phyloP scores from a whole-genome alignment of 2,329 filamentous ascomycete species.

The Curvularia eragrostidis region DNA sequence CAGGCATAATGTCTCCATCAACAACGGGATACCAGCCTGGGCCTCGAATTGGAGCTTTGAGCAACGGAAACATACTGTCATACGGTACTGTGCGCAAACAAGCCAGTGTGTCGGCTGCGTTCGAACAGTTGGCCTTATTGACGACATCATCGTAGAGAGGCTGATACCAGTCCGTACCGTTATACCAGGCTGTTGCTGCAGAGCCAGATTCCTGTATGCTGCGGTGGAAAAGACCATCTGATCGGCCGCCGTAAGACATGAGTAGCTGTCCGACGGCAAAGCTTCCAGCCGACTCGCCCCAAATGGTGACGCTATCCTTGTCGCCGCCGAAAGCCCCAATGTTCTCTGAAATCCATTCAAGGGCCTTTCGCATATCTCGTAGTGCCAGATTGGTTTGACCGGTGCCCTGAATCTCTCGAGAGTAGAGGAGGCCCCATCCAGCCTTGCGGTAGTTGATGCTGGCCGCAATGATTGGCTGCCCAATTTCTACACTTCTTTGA shows the following conservation, averaged over 20 bases:
- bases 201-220: constrained; percentile 49
- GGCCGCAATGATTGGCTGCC: constrained; percentile 45
- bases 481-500: constrained; percentile 50
- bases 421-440: constrained; percentile 72
- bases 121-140: constrained; percentile 64
- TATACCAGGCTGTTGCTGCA: constrained; percentile 50
- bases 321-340: constrained; percentile 54
- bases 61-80: constrained; percentile 61
- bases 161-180: constrained; percentile 58
- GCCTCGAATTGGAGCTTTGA: constrained; percentile 54
- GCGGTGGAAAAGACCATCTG: constrained; percentile 47
- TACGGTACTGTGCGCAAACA: constrained; percentile 68
- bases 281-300: constrained; percentile 56
- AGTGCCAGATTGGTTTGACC: constrained; percentile 51
- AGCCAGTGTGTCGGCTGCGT: constrained; percentile 49
- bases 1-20: constrained; percentile 65
- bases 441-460: constrained; percentile 62
- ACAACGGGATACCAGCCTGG: constrained; percentile 55
- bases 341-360: constrained; percentile 56
- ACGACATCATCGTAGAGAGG: constrained; percentile 48
- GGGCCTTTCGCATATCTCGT: constrained; percentile 55
- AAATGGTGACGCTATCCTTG: constrained; percentile 54
- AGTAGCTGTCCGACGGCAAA: constrained; percentile 49
- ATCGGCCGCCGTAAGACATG: constrained; percentile 44
- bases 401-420: constrained; percentile 53